Evolutionary conservation across 2,329 filamentous ascomycete genomes (phyloP), one percentile per base, ranked within the genome.

Genomic region (Zasmidium angulare): DNA sequence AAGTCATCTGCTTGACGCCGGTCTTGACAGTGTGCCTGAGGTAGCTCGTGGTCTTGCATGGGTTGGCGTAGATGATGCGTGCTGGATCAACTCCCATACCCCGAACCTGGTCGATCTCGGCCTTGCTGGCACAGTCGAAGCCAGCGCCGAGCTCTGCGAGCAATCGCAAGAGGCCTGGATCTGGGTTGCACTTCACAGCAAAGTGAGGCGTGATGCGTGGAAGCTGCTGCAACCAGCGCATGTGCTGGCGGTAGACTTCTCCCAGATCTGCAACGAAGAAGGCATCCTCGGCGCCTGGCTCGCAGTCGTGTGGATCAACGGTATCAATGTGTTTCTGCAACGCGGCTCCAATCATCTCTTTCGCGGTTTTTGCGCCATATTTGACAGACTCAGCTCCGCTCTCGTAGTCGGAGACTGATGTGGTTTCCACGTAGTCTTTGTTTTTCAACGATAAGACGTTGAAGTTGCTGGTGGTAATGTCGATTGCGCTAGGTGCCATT

Each of bases 31-130:
- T 95, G 72, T 93, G 96, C 73, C 93, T 91, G 63, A 99, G 84
- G 77, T 97, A 98, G 50, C 93, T 97, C 81, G 95, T 96, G 71
- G 95, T 99, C 87, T 99, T 99, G 89, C 95, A 98, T 57, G 95
- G 95, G 80, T 99, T 95, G 52, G 95, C 95, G 74, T 98, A 99
- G 79, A 99, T 97, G 82, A 99, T 96, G 76, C 93, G 92, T 66
- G 87, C 86, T 12, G 95, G 90, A 72, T 90, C 88, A 67, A 96
- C 84, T 69, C 92, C 93, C 75, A 93, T 85, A 71, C 84, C 82
- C 55, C 98, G 83, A 63, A 97, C 89, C 76, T 93, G 87, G 76
- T 99, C 93, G 69, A 99, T 97, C 80, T 99, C 95, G 66, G 88
- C 84, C 85, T 98, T 98, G 78, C 93, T 98, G 64, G 95, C 95